Percentiles rank a stretch among this genome's conserved stretches.
These are phyloP conservation scores for Boletellus sp. DNA, from an alignment of 768 basidiomycete genomes.

Conservation along the genomic window DNA sequence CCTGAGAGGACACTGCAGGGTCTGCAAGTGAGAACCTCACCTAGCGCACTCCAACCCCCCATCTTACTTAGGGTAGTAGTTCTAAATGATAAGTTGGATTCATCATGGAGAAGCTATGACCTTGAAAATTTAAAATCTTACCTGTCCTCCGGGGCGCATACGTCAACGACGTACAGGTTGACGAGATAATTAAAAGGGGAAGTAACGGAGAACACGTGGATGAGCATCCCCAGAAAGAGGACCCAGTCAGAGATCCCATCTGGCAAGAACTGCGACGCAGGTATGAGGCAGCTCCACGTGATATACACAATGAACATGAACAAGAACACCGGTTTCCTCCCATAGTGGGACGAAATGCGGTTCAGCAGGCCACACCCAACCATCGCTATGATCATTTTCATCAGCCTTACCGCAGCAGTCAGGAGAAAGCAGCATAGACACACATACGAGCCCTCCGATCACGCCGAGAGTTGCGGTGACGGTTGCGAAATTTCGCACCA, in stretches of 20 bases:
- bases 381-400: slow-evolving; percentile 19
- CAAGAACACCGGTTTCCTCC: slow-evolving; percentile 24
- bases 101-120: background rate
- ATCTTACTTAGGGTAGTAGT: slow-evolving; percentile 25
- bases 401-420: background rate
- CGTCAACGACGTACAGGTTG: slow-evolving; percentile 29
- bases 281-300: slow-evolving; percentile 12
- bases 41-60: slow-evolving; percentile 29
- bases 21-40: slow-evolving; percentile 6
- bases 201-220: slow-evolving; percentile 8
- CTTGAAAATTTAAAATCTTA: slow-evolving; percentile 1
- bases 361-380: slow-evolving; percentile 21
- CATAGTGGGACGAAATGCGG: slow-evolving; percentile 25
- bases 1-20: background rate
- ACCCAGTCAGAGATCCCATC: slow-evolving; percentile 11
- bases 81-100: slow-evolving; percentile 15
- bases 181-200: slow-evolving; percentile 17
- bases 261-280: slow-evolving; percentile 14
- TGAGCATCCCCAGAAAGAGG: slow-evolving; percentile 20
- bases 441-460: slow-evolving; percentile 20
- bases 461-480: slow-evolving; percentile 14
- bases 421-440: background rate
- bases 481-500: slow-evolving; percentile 22
- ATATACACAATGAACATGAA: slow-evolving; percentile 7
- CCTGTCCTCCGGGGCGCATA: slow-evolving; percentile 24